These are phyloP conservation scores for Didymella arachidicola DNA, from an alignment of 2,329 filamentous ascomycete genomes.

Conservation along the genomic window DNA sequence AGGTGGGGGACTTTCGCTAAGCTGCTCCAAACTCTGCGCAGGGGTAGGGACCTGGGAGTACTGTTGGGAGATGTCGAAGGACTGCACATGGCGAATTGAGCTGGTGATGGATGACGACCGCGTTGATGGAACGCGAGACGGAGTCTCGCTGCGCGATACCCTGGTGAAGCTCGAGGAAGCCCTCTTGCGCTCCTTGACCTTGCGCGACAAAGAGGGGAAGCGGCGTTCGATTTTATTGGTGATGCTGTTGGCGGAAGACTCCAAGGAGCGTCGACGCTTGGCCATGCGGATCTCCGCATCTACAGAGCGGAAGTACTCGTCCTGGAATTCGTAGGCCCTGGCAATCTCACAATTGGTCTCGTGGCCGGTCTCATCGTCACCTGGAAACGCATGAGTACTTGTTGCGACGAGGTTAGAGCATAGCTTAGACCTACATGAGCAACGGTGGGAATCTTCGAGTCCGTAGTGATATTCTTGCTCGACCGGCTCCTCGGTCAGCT, in stretches of 20 bases:
- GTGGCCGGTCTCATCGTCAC: slow-evolving; percentile 69
- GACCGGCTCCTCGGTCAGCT: slow-evolving; percentile 83
- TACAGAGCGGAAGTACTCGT: slow-evolving; percentile 69
- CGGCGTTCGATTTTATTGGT: slow-evolving; percentile 71
- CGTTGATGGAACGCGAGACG: slow-evolving; percentile 70
- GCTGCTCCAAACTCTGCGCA: slow-evolving; percentile 45
- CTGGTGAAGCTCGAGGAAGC: slow-evolving; percentile 40
- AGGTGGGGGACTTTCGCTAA: slow-evolving; percentile 42
- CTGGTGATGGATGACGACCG: slow-evolving; percentile 80
- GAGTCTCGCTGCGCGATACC: slow-evolving; percentile 52
- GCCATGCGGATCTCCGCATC: slow-evolving; percentile 62
- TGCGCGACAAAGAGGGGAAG: slow-evolving; percentile 62
- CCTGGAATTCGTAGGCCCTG: slow-evolving; percentile 68
- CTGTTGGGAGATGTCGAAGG: slow-evolving; percentile 49
- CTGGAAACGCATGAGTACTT: slow-evolving; percentile 52
- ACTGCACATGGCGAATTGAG: slow-evolving; percentile 57
- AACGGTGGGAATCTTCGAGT: slow-evolving; percentile 59
- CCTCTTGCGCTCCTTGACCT: slow-evolving; percentile 61
- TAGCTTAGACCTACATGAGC: slow-evolving; percentile 71
- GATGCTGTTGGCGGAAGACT: slow-evolving; percentile 68
- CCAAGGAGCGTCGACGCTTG: slow-evolving; percentile 67
- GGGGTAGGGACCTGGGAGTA: slow-evolving; percentile 36
- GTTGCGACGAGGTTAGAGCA: slow-evolving; percentile 22
- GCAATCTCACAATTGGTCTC: slow-evolving; percentile 51
- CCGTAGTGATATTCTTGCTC: slow-evolving; percentile 70